Evolutionary conservation across 495 filamentous ascomycete genomes (phyloP), one percentile per base, ranked within the genome.

Genomic region (Trichoderma virens): DNA sequence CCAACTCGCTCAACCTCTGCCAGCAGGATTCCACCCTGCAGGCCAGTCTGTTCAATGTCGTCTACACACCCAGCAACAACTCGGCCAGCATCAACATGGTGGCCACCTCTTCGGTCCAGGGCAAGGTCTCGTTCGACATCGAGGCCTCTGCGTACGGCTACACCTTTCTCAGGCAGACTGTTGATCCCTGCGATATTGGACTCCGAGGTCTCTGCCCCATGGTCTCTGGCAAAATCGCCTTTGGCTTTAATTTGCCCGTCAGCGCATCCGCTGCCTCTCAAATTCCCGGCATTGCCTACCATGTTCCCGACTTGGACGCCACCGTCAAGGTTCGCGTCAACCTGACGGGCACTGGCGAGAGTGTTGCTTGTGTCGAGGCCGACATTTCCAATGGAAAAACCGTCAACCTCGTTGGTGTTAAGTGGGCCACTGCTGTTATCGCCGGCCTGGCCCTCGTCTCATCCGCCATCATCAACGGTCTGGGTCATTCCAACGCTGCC

Each of bases 401-500:
- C 3, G 93, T 98, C 45, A 86, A 97, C 68, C 87, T 97, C 69
- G 80, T 90, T 62, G 91, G 84, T 65, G 92, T 98, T 5, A 90
- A 91, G 65, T 98, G 94, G 94, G 78, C 82, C 23, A 90, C 92
- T 16, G 94, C 93, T 47, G 82, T 94, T 63, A 92, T 97, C 61
- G 90, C 90, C 61, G 90, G 90, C 62, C 73, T 97, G 56, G 91
- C 90, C 64, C 82, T 98, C 34, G 78, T 93, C 60, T 88, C 89
- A 11, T 94, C 91, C 32, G 91, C 91, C 64, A 84, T 96, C 65
- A 86, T 90, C 51, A 90, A 88, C 25, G 90, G 90, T 6, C 78
- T 94, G 9, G 91, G 90, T 32, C 89, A 97, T 74, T 91, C 93
- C n/a, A 98, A 97, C 73, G 95, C 94, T 6, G 94, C 94, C 38